Evolutionary conservation across 192 early-diverging fungal species (phyloP), one percentile per base, ranked within the genome.

Genomic region (Backusella westeae): DNA sequence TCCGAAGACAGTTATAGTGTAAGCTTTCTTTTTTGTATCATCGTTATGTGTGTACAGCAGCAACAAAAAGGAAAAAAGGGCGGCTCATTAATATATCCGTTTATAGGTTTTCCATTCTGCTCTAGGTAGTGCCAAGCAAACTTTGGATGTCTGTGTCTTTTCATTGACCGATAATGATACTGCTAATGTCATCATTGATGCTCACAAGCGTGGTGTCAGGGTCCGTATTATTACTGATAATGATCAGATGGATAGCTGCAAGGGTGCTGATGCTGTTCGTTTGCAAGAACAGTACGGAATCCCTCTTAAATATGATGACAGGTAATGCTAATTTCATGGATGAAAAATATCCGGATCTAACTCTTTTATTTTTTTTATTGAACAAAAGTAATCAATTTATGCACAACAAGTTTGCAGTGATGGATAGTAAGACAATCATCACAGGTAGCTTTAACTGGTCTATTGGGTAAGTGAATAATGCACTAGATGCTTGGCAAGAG

Each of bases 391-490:
- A 77, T 8, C 78, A 81, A 49, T 84, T 78, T 35, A 93, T 93
- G 91, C 91, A 93, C 69, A 85, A 91, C 59, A 93, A 93, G 81
- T 93, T 93, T 83, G 90, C 89, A 4, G 78, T 93, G 19, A 83
- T 93, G 69, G 90, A 91, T 77, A 77, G 77, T 38, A 78, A 77
- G n/a, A 78, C 86, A 26, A 86, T 91, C 19, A 88, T 88, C 78
- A 83, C 85, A 29, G 92, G 92, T 2, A 91, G 90, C 14, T 88
- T 83, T 73, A 88, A 88, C 76, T 88, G 87, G 87, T 84, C 86
- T 56, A 87, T 84, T 34, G 84, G 75, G 82, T 83, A 78, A 81
- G 79, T 73, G 10, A 23, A 63, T 56, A 23, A 56, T 53, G n/a
- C 8, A 8, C 9, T 7, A 53, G 6, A 56, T 21, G 23, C 23